Evolutionary conservation across 306 rosid species (phyloP).

Genomic region (Malus orientalis): DNA sequence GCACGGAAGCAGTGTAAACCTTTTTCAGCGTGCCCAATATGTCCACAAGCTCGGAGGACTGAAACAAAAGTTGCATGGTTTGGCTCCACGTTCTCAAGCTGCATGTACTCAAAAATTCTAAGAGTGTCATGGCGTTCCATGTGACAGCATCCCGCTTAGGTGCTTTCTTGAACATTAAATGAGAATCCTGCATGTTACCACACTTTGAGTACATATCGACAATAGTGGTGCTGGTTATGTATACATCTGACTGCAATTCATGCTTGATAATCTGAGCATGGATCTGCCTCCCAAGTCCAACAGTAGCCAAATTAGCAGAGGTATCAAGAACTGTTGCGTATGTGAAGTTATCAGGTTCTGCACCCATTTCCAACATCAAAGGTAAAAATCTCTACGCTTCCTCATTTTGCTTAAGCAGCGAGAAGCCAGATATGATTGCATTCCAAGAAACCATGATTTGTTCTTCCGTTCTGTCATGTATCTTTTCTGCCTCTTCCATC

Average conservation of each 20-base stretch:
- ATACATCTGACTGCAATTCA: neutral
- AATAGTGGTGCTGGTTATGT: neutral
- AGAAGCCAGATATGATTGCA: neutral
- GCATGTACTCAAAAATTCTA: neutral
- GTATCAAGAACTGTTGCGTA: neutral
- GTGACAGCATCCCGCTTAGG: conserved; percentile 36
- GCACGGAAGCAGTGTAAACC: neutral
- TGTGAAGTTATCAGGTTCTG: neutral
- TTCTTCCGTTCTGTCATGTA: conserved; percentile 54
- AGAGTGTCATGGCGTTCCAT: neutral
- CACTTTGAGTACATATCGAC: neutral
- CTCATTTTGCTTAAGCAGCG: conserved; percentile 25
- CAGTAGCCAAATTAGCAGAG: neutral
- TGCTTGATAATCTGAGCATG: neutral
- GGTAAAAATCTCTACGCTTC: neutral
- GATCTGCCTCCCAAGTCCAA: neutral
- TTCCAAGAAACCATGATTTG: conserved; percentile 46
- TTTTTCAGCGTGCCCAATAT: neutral
- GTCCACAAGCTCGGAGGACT: neutral
- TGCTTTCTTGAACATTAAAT: neutral
- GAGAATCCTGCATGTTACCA: neutral
- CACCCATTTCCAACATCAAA: neutral
- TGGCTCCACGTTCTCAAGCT: neutral
- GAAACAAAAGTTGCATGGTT: neutral
- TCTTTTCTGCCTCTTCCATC: conserved; percentile 63